Conservation (phyloP, 495 filamentous ascomycete genomes). For the Sabuloglossum arenarium region DNA sequence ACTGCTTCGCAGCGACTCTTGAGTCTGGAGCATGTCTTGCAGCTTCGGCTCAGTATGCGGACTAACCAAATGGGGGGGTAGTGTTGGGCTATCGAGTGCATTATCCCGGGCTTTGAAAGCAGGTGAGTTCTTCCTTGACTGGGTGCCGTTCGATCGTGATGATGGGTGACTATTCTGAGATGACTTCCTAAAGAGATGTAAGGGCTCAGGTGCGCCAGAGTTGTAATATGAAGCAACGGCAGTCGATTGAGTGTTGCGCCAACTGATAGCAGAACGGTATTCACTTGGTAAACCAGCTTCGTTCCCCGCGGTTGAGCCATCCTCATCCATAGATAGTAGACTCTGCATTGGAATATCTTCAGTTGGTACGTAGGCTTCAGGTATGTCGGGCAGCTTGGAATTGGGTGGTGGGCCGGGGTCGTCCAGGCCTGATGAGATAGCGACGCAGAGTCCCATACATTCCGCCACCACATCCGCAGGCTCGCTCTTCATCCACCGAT, state of each 20-base stretch:
- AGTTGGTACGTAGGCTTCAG: slow-evolving; percentile 15
- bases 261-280: slow-evolving; percentile 12
- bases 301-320: slow-evolving; percentile 4
- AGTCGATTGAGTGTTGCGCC: slow-evolving; percentile 27
- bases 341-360: slow-evolving; percentile 19
- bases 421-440: slow-evolving; percentile 12
- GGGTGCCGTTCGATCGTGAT: slow-evolving; percentile 5
- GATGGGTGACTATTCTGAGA: slow-evolving; percentile 23
- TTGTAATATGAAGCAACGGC: slow-evolving; percentile 18
- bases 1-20: slow-evolving; percentile 28
- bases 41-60: slow-evolving; percentile 27
- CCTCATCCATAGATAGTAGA: slow-evolving; percentile 16
- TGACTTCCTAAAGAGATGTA: slow-evolving; percentile 12
- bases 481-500: slow-evolving; percentile 51
- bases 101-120: not conserved
- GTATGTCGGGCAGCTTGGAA: slow-evolving; percentile 17
- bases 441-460: slow-evolving; percentile 34
- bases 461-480: slow-evolving; percentile 48
- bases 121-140: slow-evolving; percentile 5
- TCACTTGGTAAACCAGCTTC: slow-evolving; percentile 8
- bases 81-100: slow-evolving; percentile 32
- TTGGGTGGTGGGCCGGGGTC: slow-evolving; percentile 17
- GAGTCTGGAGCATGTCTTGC: slow-evolving; percentile 31
- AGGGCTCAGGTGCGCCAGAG: slow-evolving; percentile 6
- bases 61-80: slow-evolving; percentile 24